Conservation (phyloP, 192 early-diverging fungal species). For the Umbelopsis vinacea region DNA sequence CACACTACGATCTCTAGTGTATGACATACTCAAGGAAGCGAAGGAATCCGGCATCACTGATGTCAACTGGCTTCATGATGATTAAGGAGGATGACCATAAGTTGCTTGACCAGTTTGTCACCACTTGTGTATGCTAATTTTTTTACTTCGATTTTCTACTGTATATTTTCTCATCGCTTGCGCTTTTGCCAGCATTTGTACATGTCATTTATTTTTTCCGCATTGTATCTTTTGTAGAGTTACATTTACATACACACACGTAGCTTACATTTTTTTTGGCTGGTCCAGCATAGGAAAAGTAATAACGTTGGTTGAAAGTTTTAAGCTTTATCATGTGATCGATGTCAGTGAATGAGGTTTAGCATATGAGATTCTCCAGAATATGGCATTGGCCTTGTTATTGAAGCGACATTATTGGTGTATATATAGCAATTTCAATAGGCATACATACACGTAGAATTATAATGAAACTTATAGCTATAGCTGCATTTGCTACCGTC, state of each 20-base stretch:
- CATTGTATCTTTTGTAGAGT: background rate
- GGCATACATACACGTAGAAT: too few species aligned
- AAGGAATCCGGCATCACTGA: slow-evolving; percentile 30
- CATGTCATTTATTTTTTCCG: background rate
- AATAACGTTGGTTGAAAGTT: background rate
- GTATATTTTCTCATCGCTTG: background rate
- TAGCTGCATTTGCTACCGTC: too few species aligned
- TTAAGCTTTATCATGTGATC: background rate
- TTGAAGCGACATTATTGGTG: too few species aligned
- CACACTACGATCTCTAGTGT: slow-evolving; percentile 24
- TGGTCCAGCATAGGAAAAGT: background rate
- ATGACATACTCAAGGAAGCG: slow-evolving; percentile 33
- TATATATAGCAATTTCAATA: too few species aligned
- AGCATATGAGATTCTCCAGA: too few species aligned
- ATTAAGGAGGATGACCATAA: background rate
- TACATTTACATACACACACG: background rate
- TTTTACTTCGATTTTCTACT: background rate
- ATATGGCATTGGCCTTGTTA: too few species aligned
- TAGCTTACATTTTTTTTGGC: background rate
- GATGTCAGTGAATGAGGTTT: too few species aligned
- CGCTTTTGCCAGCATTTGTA: background rate
- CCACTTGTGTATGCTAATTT: background rate
- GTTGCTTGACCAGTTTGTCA: background rate
- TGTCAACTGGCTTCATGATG: slow-evolving; percentile 34
- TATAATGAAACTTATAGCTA: too few species aligned